Conservation (phyloP, 179 eudicot genomes). For the Carnegiea gigantea region DNA sequence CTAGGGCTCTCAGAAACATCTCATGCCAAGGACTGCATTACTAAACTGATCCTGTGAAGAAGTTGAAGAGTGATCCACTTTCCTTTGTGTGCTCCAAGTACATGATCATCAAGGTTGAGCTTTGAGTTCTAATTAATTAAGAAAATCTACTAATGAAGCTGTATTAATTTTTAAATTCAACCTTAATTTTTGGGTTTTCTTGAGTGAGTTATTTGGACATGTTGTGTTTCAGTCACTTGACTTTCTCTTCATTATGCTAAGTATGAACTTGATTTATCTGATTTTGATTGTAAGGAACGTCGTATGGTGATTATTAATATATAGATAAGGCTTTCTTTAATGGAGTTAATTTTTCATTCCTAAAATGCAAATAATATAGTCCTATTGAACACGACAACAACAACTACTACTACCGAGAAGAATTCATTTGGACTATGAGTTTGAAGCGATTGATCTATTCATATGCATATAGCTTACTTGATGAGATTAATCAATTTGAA, state of each 20-base stretch:
- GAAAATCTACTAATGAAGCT: background rate
- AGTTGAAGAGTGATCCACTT: background rate
- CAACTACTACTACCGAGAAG: no score
- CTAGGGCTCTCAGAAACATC: slow-evolving; percentile 49
- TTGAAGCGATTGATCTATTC: no score
- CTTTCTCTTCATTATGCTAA: slow-evolving; percentile 2
- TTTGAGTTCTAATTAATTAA: slow-evolving; percentile 10
- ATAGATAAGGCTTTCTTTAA: background rate
- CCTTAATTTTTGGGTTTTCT: background rate
- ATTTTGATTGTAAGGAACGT: background rate
- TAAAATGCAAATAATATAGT: background rate
- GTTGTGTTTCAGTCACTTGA: slow-evolving; percentile 5
- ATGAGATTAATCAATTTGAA: no score
- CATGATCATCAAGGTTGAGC: background rate
- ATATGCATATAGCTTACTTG: no score
- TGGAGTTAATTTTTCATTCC: background rate
- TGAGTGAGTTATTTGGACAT: slow-evolving; percentile 14
- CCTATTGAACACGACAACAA: no score
- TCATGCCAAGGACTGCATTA: slow-evolving; percentile 45
- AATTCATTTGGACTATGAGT: no score
- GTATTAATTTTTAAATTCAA: background rate
- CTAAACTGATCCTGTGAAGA: slow-evolving; percentile 33
- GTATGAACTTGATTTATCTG: background rate
- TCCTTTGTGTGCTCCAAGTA: slow-evolving; percentile 15
- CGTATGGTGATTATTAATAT: background rate